A percentile compares a stretch with the other conserved stretches of the same genome.
phyloP scores from a whole-genome alignment of 805 yeast genomes.

The Candida dendrica region DNA sequence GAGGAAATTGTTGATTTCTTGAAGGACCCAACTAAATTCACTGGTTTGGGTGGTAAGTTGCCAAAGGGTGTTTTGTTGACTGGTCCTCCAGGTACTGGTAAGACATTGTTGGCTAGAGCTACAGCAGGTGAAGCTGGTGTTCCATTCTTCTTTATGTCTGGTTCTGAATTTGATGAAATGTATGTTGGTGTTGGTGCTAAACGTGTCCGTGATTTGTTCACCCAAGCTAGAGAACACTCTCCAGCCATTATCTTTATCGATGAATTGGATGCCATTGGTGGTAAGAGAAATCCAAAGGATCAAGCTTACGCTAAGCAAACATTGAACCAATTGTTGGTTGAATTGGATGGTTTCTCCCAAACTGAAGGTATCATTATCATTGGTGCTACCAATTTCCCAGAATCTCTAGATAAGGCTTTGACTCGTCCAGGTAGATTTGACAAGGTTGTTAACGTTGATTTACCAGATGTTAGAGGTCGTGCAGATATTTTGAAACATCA shows the following conservation, averaged over 20 bases:
- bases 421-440: slow-evolving; percentile 98
- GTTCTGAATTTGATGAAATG: slow-evolving; percentile 95
- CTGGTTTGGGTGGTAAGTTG: slow-evolving; percentile 93
- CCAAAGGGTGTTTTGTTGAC: slow-evolving; percentile 96
- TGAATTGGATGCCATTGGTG: slow-evolving; percentile 98
- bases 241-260: slow-evolving; percentile 97
- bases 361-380: slow-evolving; percentile 89
- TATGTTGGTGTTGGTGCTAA: slow-evolving; percentile 99
- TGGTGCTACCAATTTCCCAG: slow-evolving; percentile 98
- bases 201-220: slow-evolving; percentile 88
- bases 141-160: slow-evolving; percentile 97
- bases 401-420: slow-evolving; percentile 90
- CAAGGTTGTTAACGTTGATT: slow-evolving; percentile 87
- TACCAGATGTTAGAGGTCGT: slow-evolving; percentile 98
- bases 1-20: slow-evolving; percentile 97
- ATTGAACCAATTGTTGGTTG: slow-evolving; percentile 89
- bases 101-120: slow-evolving; percentile 91
- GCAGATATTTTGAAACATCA: slow-evolving; percentile 87
- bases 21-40: slow-evolving; percentile 92
- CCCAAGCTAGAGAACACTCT: slow-evolving; percentile 88
- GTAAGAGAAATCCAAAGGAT: slow-evolving; percentile 93
- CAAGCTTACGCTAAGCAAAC: slow-evolving; percentile 98
- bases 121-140: slow-evolving; percentile 99
- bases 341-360: slow-evolving; percentile 92
- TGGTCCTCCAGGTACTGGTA: slow-evolving; percentile 99